A percentile compares a stretch with the other conserved stretches of the same genome.
Conservation (phyloP, 768 basidiomycete genomes). For the Collybiopsis luxurians region DNA sequence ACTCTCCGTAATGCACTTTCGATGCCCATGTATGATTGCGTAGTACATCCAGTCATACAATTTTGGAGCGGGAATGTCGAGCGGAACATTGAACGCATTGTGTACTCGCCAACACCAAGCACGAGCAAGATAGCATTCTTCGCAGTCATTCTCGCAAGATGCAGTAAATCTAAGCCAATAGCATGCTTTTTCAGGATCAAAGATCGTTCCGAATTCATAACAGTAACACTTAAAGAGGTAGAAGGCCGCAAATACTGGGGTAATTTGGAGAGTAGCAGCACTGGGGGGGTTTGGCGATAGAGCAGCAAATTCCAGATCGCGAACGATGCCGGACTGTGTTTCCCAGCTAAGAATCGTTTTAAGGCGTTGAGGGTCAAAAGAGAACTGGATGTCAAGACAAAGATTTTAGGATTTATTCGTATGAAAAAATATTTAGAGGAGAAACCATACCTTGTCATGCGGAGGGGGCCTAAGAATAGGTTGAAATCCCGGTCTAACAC, state of each 20-base stretch:
- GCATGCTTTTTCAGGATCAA: constrained; percentile 4
- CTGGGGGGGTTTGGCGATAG: too few relatives aligned
- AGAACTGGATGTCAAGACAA: neutral
- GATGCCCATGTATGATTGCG: constrained; percentile 5
- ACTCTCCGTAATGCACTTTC: constrained; percentile 5
- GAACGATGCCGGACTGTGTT: neutral
- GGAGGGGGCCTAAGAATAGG: neutral
- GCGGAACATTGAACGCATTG: constrained; percentile 4
- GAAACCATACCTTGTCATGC: neutral
- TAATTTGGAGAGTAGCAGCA: neutral
- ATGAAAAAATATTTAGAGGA: neutral
- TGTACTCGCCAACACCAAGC: constrained; percentile 13
- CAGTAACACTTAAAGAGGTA: constrained; percentile 9
- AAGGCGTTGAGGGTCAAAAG: constrained; percentile 7
- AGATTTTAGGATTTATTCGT: too few relatives aligned
- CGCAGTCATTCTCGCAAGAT: neutral
- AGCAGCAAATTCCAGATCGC: constrained; percentile 1
- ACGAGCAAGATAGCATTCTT: constrained; percentile 9
- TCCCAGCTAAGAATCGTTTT: constrained; percentile 7
- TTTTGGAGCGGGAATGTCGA: neutral
- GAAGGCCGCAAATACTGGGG: constrained; percentile 6
- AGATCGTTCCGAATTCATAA: constrained; percentile 7
- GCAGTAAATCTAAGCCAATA: constrained; percentile 8
- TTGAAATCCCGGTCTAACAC: neutral
- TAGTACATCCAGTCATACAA: constrained; percentile 6